phyloP scores from a whole-genome alignment of 2,329 filamentous ascomycete species.

The Aspergillus uvarum region DNA sequence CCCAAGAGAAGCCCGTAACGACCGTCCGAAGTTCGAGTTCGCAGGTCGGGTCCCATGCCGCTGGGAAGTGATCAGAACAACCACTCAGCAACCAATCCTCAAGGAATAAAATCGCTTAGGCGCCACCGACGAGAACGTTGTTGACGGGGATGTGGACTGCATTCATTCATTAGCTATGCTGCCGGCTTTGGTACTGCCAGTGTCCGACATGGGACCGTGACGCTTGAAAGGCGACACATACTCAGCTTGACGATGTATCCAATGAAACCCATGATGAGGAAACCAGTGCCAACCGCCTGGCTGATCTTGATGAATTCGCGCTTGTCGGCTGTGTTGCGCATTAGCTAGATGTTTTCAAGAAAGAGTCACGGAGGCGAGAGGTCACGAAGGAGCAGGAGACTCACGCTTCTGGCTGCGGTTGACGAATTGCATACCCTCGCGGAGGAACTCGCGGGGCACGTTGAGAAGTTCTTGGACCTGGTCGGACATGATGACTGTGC shows the following conservation, averaged over 20 bases:
- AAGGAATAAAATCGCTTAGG: constrained; percentile 26
- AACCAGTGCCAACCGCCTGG: constrained; percentile 60
- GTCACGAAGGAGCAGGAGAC: constrained; percentile 3
- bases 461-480: constrained; percentile 25
- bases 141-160: constrained; percentile 53
- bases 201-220: neutral
- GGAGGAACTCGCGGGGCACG: constrained; percentile 25
- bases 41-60: neutral
- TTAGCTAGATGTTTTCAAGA: constrained; percentile 4
- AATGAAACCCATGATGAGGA: constrained; percentile 58
- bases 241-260: constrained; percentile 62
- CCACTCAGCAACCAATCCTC: neutral
- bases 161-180: constrained; percentile 15
- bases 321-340: constrained; percentile 50
- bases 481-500: constrained; percentile 22
- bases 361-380: neutral
- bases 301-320: constrained; percentile 62
- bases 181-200: neutral
- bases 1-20: neutral
- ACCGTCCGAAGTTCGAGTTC: neutral
- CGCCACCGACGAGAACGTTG: constrained; percentile 51
- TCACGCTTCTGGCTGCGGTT: constrained; percentile 26
- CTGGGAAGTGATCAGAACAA: neutral
- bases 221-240: constrained; percentile 33
- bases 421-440: constrained; percentile 24